Evolutionary conservation across 768 basidiomycete genomes (phyloP), one percentile per base, ranked within the genome.

Genomic region (Tricholoma terreum): DNA sequence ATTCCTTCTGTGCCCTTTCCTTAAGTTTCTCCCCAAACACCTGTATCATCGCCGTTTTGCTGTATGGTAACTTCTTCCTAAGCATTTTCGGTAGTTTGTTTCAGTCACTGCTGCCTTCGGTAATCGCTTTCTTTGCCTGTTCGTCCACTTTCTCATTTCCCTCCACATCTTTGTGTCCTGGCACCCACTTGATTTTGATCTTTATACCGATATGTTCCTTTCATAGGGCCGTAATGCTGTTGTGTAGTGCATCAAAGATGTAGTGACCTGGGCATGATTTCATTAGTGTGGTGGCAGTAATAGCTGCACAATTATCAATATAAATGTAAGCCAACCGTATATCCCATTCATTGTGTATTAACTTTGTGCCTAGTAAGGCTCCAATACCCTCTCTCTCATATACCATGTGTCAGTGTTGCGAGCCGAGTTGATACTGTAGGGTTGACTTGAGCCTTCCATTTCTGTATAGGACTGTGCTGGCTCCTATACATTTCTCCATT

Each of bases 321-420:
- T n/a, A n/a, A n/a, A n/a, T n/a, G n/a, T n/a, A n/a, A n/a, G n/a
- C n/a, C n/a, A n/a, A 15, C 1, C 30, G 4, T 0, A 46, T 12
- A 15, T 24, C 30, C 15, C 22, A 8, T 24, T 45, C n/a, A 34
- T 33, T 14, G 17, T 14, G 15, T 6, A 65, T n/a, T 0, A 70
- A 34, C 1, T 64, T 55, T 1, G 60, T 14, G 0, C 55, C 69
- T 3, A 69, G 24, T 0, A 50, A 34, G 3, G 61, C 49, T 0
- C 67, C 67, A 0, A 68, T 58, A 0, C 59, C 58, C 22, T 73
- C 71, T 14, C 56, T 50, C 17, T 52, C 50, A 40, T 42, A 57
- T 12, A 57, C 50, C 10, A 50, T 57, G 48, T 72, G 70, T 3
- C 64, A 10, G 2, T 27, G 7, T 0, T 3, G 27, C 0, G 17